These are phyloP conservation scores for Murraya koenigii DNA, from an alignment of 345 rosid genomes.

Conservation along the genomic window DNA sequence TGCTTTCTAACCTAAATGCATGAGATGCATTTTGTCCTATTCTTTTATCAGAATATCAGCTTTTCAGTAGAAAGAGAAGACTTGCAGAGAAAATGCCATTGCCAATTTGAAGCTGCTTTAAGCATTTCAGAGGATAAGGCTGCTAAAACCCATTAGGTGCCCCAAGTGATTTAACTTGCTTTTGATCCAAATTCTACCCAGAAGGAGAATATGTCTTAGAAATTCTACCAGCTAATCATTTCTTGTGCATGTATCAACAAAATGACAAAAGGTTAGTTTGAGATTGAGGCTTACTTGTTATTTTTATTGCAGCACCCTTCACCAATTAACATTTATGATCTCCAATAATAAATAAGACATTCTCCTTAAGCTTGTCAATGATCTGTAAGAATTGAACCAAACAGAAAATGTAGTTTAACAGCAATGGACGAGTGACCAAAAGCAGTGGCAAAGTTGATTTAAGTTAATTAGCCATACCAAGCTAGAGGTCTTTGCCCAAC, in stretches of 20 bases:
- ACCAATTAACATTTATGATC: constrained; percentile 28
- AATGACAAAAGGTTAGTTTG: not conserved
- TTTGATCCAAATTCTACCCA: not conserved
- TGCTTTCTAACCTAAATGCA: not conserved
- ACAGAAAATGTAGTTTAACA: not conserved
- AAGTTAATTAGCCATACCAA: constrained; percentile 31
- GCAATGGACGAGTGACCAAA: constrained; percentile 6
- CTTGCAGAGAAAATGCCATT: constrained; percentile 6
- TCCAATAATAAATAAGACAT: constrained; percentile 50
- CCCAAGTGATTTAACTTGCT: not conserved
- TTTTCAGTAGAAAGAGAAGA: not conserved
- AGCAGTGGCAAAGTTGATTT: not conserved
- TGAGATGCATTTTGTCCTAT: not conserved
- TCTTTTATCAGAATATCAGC: not conserved
- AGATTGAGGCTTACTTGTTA: constrained; percentile 20
- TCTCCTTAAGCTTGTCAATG: constrained; percentile 53
- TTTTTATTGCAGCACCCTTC: constrained; percentile 8
- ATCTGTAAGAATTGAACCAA: constrained; percentile 38
- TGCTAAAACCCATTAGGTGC: not conserved
- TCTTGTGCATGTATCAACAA: not conserved
- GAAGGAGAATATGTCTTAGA: not conserved
- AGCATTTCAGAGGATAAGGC: not conserved
- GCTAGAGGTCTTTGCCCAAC: constrained; percentile 69
- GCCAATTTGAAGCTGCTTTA: not conserved
- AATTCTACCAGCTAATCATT: not conserved